A percentile compares a stretch with the other conserved stretches of the same genome.
These are phyloP conservation scores for Colletotrichum liaoningense DNA, from an alignment of 2,329 filamentous ascomycete species.

Conservation along the genomic window DNA sequence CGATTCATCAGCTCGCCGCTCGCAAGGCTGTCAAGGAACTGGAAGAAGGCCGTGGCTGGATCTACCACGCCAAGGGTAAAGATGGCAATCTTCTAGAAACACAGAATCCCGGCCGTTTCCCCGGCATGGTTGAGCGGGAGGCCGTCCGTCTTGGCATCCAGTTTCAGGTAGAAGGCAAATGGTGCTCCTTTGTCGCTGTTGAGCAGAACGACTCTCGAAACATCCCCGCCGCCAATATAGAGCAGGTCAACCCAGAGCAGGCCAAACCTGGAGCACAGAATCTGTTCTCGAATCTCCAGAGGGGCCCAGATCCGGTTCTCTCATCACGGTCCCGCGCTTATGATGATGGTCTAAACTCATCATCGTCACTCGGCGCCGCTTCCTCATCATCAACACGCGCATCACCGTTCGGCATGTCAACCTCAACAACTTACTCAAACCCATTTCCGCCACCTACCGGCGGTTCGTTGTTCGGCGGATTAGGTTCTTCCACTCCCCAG, in stretches of 20 bases:
- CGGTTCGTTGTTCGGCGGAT: no score
- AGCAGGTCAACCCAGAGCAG: not conserved
- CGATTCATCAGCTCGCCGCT: slow-evolving; percentile 77
- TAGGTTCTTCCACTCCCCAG: no score
- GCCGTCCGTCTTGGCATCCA: slow-evolving; percentile 73
- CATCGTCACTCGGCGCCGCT: no score
- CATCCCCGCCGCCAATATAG: not conserved
- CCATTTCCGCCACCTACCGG: no score
- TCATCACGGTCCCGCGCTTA: no score
- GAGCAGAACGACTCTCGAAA: slow-evolving; percentile 49
- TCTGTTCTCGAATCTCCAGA: not conserved
- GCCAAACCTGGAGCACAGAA: not conserved
- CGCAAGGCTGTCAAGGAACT: slow-evolving; percentile 76
- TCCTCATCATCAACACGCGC: no score
- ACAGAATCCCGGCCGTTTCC: slow-evolving; percentile 61
- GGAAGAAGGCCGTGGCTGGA: slow-evolving; percentile 77
- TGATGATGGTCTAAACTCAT: no score
- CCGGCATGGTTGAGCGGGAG: slow-evolving; percentile 72
- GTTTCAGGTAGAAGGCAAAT: slow-evolving; percentile 76
- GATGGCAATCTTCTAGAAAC: slow-evolving; percentile 58
- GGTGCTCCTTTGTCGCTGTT: slow-evolving; percentile 79
- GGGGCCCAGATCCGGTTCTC: no score
- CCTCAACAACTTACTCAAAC: no score
- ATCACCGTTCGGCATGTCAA: no score
- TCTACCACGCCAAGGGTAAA: slow-evolving; percentile 62